phyloP scores from a whole-genome alignment of 805 yeast genomes.

The Ascoidea rubescens region DNA sequence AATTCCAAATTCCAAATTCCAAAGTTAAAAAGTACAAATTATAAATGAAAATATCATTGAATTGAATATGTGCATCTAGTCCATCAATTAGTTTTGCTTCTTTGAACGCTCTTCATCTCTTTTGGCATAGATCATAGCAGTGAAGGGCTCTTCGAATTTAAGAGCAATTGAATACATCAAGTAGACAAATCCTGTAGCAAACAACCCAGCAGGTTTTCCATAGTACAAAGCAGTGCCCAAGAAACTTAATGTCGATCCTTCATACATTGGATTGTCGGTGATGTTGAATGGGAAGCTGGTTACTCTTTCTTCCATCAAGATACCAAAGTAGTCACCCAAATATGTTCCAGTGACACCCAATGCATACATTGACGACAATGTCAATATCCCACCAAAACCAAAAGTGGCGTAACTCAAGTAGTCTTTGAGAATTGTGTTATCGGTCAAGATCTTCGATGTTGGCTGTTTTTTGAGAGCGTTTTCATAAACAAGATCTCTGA shows the following conservation, averaged over 20 bases:
- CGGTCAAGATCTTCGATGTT: slow-evolving; percentile 37
- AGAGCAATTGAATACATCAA: slow-evolving; percentile 77
- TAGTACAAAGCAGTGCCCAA: slow-evolving; percentile 80
- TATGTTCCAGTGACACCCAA: slow-evolving; percentile 95
- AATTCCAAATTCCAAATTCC: no score
- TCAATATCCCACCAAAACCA: slow-evolving; percentile 66
- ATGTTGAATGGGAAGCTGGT: slow-evolving; percentile 89
- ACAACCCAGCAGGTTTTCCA: slow-evolving; percentile 83
- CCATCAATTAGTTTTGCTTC: slow-evolving; percentile 5
- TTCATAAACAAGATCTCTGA: slow-evolving; percentile 66
- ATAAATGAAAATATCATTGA: neutral
- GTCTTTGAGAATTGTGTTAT: slow-evolving; percentile 22
- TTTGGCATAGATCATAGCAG: slow-evolving; percentile 78
- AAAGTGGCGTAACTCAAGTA: slow-evolving; percentile 43
- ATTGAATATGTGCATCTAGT: neutral
- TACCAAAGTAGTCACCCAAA: slow-evolving; percentile 94
- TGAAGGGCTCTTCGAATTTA: slow-evolving; percentile 89
- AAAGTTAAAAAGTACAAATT: no score
- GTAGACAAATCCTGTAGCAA: slow-evolving; percentile 58
- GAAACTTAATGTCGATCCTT: slow-evolving; percentile 82
- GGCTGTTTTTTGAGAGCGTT: slow-evolving; percentile 63
- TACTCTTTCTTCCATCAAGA: slow-evolving; percentile 81
- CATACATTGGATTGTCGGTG: slow-evolving; percentile 91
- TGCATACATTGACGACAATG: slow-evolving; percentile 75
- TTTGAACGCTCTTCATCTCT: slow-evolving; percentile 30